Evolutionary conservation across 352 stramenopile genomes (phyloP).

Genomic region (Globisporangium echinulatum): DNA sequence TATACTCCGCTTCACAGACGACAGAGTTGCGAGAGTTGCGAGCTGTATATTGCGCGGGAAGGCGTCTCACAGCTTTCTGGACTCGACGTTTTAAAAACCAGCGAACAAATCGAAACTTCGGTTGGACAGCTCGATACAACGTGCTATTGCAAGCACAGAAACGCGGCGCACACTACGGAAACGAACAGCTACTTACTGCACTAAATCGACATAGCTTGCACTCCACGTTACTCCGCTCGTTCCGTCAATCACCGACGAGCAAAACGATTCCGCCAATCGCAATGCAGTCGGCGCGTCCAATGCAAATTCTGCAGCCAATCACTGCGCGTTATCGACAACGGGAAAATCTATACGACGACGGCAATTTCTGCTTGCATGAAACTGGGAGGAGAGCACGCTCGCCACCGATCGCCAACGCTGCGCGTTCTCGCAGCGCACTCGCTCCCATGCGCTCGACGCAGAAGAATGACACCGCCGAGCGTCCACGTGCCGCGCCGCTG

Average conservation of each 20-base stretch:
- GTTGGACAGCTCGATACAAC: too few species aligned
- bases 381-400: not conserved
- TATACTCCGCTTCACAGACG: not conserved
- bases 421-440: not conserved
- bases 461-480: conserved; percentile 8
- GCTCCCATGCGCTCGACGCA: not conserved
- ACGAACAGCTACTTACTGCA: too few species aligned
- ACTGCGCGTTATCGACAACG: not conserved
- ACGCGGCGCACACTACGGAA: too few species aligned
- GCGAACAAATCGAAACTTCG: too few species aligned
- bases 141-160: too few species aligned
- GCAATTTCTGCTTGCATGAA: too few species aligned
- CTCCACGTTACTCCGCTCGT: not conserved
- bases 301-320: not conserved
- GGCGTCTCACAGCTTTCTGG: too few species aligned
- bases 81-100: too few species aligned
- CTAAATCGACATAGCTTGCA: too few species aligned
- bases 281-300: not conserved
- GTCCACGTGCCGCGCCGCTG: not conserved
- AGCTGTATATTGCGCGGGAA: not conserved
- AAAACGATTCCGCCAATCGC: conserved; percentile 5
- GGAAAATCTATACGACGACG: too few species aligned
- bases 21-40: not conserved
- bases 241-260: not conserved
- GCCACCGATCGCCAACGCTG: not conserved